Percentiles rank a stretch among this genome's conserved stretches.
Conservation (phyloP, 1,284 basidiomycete species). For the Leccinum griseonigrum region DNA sequence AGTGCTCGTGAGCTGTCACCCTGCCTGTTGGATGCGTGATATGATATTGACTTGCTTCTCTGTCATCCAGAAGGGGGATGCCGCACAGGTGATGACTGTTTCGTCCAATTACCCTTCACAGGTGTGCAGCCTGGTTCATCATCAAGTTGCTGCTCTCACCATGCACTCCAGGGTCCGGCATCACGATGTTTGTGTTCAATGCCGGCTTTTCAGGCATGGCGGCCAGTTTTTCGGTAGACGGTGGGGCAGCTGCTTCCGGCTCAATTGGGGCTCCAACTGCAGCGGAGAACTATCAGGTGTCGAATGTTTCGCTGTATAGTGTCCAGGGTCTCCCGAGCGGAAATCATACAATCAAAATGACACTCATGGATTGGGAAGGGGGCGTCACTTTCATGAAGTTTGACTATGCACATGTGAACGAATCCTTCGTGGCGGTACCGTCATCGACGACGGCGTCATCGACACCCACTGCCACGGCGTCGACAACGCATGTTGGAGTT, state of each 20-base stretch:
- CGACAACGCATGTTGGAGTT: not conserved
- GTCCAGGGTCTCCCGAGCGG: constrained; percentile 16
- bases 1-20: constrained; percentile 18
- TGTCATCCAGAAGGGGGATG: constrained; percentile 20
- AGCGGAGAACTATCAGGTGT: constrained; percentile 16
- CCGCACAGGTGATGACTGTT: constrained; percentile 14
- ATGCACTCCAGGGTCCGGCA: constrained; percentile 15
- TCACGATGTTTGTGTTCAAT: constrained; percentile 17
- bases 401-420: constrained; percentile 26
- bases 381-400: constrained; percentile 23
- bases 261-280: constrained; percentile 6
- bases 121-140: constrained; percentile 8
- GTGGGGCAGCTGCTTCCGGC: not conserved
- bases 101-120: constrained; percentile 21
- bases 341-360: constrained; percentile 24
- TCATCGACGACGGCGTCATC: too few species aligned
- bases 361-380: constrained; percentile 22
- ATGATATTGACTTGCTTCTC: not conserved
- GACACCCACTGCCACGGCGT: not conserved
- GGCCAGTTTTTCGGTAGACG: constrained; percentile 24
- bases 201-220: constrained; percentile 21
- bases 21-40: not conserved
- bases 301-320: constrained; percentile 19
- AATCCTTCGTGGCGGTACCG: constrained; percentile 14
- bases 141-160: not conserved